Evolutionary conservation across 768 basidiomycete genomes (phyloP).

Genomic region (Leccinum truebloodii): DNA sequence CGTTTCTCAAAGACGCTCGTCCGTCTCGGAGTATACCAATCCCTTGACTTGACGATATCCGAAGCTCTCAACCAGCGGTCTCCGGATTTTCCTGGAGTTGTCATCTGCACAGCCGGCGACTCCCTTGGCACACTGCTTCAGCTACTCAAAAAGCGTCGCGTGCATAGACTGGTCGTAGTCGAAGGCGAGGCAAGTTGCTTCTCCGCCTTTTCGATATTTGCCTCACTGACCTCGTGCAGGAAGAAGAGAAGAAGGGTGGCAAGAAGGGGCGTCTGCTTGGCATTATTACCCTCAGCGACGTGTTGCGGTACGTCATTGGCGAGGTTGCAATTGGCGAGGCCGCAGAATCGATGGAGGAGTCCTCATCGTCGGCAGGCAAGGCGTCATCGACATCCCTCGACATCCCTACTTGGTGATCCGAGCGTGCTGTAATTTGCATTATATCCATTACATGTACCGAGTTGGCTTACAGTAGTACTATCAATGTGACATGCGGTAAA

Average conservation of each 20-base stretch:
- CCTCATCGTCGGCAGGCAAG: conserved; percentile 13
- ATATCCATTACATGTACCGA: conserved; percentile 1
- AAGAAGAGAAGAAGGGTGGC: conserved; percentile 77
- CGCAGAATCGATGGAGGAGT: conserved; percentile 37
- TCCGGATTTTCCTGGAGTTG: conserved; percentile 94
- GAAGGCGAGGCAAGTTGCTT: conserved; percentile 72
- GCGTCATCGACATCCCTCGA: conserved; percentile 16
- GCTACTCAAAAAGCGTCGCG: conserved; percentile 89
- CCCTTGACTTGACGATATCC: conserved; percentile 91
- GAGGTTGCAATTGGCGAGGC: conserved; percentile 54
- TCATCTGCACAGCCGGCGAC: conserved; percentile 91
- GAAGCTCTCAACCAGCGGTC: conserved; percentile 92
- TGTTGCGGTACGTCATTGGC: conserved; percentile 80
- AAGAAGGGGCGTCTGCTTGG: conserved; percentile 83
- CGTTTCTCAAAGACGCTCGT: conserved; percentile 74
- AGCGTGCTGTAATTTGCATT: not conserved
- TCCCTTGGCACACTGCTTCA: conserved; percentile 88
- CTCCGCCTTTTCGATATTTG: not conserved
- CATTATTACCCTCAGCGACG: conserved; percentile 87
- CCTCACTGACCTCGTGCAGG: conserved; percentile 42
- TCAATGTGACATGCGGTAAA: conserved; percentile 13
- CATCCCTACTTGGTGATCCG: conserved; percentile 15
- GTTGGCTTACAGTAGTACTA: not conserved
- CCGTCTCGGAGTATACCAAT: conserved; percentile 89
- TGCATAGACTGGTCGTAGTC: conserved; percentile 94